Conservation (phyloP, 208 protist genomes). For the Phytomonas francai region DNA sequence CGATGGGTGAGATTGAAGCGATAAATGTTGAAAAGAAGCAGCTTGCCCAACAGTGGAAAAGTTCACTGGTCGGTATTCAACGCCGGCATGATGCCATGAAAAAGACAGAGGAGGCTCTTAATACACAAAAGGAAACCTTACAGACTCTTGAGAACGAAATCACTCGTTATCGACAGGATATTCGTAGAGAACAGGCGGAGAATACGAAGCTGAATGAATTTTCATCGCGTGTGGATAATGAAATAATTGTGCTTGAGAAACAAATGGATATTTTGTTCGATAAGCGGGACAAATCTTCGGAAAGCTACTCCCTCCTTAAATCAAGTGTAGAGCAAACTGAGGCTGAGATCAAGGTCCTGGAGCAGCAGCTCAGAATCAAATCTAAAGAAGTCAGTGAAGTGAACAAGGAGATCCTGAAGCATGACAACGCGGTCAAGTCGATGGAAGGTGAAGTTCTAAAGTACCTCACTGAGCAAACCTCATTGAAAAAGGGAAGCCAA, state of each 20-base stretch:
- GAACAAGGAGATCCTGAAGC: constrained; percentile 80
- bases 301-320: constrained; percentile 68
- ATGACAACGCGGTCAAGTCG: constrained; percentile 70
- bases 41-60: constrained; percentile 92
- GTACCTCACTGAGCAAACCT: constrained; percentile 87
- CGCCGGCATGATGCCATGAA: constrained; percentile 90
- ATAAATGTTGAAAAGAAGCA: constrained; percentile 94
- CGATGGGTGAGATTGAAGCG: constrained; percentile 90
- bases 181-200: constrained; percentile 72
- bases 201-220: constrained; percentile 88
- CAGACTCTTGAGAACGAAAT: constrained; percentile 92
- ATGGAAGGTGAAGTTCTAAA: constrained; percentile 87
- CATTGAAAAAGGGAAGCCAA: constrained; percentile 90
- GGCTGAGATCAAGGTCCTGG: constrained; percentile 69
- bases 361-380: constrained; percentile 75
- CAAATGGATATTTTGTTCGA: constrained; percentile 83
- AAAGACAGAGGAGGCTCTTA: constrained; percentile 89
- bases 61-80: constrained; percentile 90
- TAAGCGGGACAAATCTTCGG: constrained; percentile 66
- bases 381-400: constrained; percentile 50
- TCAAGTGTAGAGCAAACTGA: constrained; percentile 74
- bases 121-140: constrained; percentile 87
- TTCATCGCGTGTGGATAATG: constrained; percentile 89
- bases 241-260: constrained; percentile 82
- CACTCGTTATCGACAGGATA: constrained; percentile 76